Evolutionary conservation across 2,329 filamentous ascomycete species (phyloP), one percentile per base, ranked within the genome.

Genomic region (Microsporum audouinii): DNA sequence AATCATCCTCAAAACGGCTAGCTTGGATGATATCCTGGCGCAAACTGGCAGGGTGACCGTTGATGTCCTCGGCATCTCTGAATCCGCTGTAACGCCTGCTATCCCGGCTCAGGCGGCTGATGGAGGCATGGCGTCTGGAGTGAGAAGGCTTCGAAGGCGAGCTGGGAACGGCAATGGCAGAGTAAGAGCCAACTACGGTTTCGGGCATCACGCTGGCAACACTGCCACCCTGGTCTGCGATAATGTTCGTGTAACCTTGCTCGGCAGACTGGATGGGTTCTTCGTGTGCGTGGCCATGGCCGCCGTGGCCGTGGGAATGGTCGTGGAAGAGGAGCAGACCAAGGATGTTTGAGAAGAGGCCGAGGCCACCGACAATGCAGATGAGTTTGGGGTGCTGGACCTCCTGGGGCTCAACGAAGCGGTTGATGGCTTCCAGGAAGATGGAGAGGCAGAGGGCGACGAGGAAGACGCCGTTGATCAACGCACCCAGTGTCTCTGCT

Each of bases 401-500:
- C 71, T 88, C 85, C 69, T 92, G 91, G 5, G 91, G 91, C 69
- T 97, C 90, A 70, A 97, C 82, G 67, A 99, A 88, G 70, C 94
- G 88, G 69, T 91, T 90, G 63, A 96, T 83, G 14, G 94, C 94
- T 75, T 99, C 94, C 68, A 99, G 85, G 70, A 97, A 88, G 74
- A 99, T 99, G 58, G 92, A 95, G 61, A 99, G 81, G 77, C 94
- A 99, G 6, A 99, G 83, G 5, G 94, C 94, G 70, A 99, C 94
- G 51, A 99, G 81, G 78, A 99, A 99, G 53, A 97, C 92, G 66
- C 94, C 94, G 70, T 99, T 99, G 76, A 97, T 89, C 68, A 97
- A 86, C 56, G 94, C 94, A 70, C 94, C 94, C 4, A 99, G 82
- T 8, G 95, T 97, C 79, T 99, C 94, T 39, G 94, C 94, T 67